Evolutionary conservation across 805 yeast species (phyloP), one percentile per base, ranked within the genome.

Genomic region (Tetrapisispora phaffii): DNA sequence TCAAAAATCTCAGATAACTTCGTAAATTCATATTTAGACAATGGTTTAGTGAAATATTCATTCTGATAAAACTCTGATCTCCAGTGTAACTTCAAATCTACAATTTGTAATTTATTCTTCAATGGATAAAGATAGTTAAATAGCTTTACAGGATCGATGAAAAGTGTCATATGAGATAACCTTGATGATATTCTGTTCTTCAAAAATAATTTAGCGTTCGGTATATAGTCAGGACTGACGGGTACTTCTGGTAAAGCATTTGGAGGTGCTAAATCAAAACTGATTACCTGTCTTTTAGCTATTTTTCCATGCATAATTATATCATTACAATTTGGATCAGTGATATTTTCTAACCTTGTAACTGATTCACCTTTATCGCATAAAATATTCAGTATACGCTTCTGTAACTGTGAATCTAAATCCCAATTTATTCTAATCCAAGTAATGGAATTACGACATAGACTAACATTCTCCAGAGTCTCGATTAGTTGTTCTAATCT

Each of bases 401-500:
- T 56, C 48, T 69, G 73, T 13, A 59, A 44, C 1, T 34, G 36
- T 1, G 64, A 44, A 42, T 65, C 64, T 24, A 69, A 50, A 53
- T 70, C 74, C 74, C 74, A 70, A 48, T 69, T 70, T 34, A 70
- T 57, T 44, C 74, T 51, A 3, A 70, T 60, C 62, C 71, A 69
- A 26, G 58, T 58, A 4, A 70, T 60, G 21, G 60, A 49, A 16
- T 58, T 53, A 22, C 59, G 35, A 12, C 59, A 56, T 1, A 49
- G 47, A 8, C 23, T 9, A 41, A 62, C 62, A 22, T 53, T 48
- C 10, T 49, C 37, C 5, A 68, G 44, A 0, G 69, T 51, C 12
- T 54, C 33, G 2, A 68, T 53, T 16, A 69, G 50, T 32, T 48
- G 44, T 15, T 28, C 22, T 20, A 69, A 46, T 37, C 62, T 60